phyloP scores from a whole-genome alignment of 2,329 filamentous ascomycete genomes.

The Chrysoporthe cubensis region DNA sequence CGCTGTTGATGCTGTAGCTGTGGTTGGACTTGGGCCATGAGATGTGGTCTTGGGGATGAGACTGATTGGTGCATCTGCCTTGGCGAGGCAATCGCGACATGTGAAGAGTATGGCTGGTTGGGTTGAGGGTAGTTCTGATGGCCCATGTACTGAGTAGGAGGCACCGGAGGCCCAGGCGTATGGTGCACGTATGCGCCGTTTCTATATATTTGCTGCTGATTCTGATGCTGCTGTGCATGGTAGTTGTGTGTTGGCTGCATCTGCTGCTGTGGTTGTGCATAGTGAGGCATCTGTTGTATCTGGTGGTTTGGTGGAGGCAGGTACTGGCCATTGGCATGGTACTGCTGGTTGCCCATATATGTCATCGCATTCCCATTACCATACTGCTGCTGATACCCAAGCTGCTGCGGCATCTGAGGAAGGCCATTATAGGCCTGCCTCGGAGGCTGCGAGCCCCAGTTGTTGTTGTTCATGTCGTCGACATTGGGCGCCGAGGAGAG shows the following conservation, averaged over 20 bases:
- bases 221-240: slow-evolving; percentile 31
- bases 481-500: slow-evolving; percentile 21
- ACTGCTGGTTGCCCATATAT: slow-evolving; percentile 30
- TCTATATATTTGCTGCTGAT: slow-evolving; percentile 30
- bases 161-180: slow-evolving; percentile 9
- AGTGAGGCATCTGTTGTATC: slow-evolving; percentile 35
- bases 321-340: slow-evolving; percentile 33
- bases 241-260: slow-evolving; percentile 34
- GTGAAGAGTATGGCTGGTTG: slow-evolving; percentile 9
- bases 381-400: slow-evolving; percentile 32
- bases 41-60: slow-evolving; percentile 28
- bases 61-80: slow-evolving; percentile 33
- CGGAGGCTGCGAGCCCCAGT: slow-evolving; percentile 29
- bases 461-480: slow-evolving; percentile 29
- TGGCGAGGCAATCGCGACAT: neutral
- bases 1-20: slow-evolving; percentile 19
- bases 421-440: slow-evolving; percentile 26
- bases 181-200: slow-evolving; percentile 34
- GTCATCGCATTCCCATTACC: slow-evolving; percentile 27
- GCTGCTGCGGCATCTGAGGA: slow-evolving; percentile 31
- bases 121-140: slow-evolving; percentile 42
- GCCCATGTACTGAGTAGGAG: slow-evolving; percentile 23
- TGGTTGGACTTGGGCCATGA: slow-evolving; percentile 11
- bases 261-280: slow-evolving; percentile 33
- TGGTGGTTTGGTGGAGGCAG: slow-evolving; percentile 34